phyloP scores from a whole-genome alignment of 441 rosid species.

The Euphorbia celastroides region DNA sequence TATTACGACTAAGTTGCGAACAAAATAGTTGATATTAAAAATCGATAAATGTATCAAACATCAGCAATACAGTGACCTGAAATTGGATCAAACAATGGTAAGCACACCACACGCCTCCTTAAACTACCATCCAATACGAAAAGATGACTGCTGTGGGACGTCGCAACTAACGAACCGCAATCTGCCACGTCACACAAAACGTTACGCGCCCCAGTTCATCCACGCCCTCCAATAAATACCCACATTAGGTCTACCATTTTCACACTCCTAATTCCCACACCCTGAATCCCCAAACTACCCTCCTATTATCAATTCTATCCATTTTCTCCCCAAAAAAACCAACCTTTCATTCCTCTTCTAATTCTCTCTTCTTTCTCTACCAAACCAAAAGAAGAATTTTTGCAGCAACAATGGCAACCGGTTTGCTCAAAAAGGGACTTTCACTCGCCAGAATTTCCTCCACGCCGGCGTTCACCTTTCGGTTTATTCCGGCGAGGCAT shows the following conservation, averaged over 20 bases:
- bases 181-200: constrained; percentile 14
- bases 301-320: no score
- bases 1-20: no score
- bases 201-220: background rate
- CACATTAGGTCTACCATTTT: background rate
- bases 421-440: constrained; percentile 46
- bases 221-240: constrained; percentile 4
- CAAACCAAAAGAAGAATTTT: background rate
- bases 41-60: no score
- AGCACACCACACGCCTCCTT: constrained; percentile 15
- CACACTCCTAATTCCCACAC: background rate
- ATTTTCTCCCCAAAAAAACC: background rate
- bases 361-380: background rate
- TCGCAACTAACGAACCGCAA: background rate
- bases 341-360: no score
- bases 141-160: background rate
- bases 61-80: no score
- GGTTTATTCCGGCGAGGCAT: constrained; percentile 34
- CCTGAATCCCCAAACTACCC: constrained; percentile 18
- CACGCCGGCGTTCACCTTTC: constrained; percentile 19
- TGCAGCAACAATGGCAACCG: constrained; percentile 43
- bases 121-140: background rate
- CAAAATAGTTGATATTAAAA: no score
- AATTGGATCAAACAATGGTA: constrained; percentile 11
- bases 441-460: constrained; percentile 27